Evolutionary conservation across 1,284 basidiomycete genomes (phyloP), one percentile per base, ranked within the genome.

Genomic region (Cryptococcus neoformans): DNA sequence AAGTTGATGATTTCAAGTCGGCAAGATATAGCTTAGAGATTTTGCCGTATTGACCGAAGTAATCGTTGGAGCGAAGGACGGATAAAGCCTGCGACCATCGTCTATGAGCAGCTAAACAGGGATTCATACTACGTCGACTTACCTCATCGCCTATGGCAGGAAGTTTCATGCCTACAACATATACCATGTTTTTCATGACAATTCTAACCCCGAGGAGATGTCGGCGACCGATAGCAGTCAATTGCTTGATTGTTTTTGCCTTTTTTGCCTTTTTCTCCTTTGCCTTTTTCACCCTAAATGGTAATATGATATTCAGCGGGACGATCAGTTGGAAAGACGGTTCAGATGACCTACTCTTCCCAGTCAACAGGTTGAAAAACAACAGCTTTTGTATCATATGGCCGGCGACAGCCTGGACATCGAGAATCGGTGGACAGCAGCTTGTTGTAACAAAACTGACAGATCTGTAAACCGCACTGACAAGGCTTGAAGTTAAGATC

Each of bases 401-500:
- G 85, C 68, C 94, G 83, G 71, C 96, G 84, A 79, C 96, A 99
- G 39, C 96, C 96, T 42, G 96, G 96, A 77, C 96, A 99, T 54
- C 92, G 86, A 62, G 94, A 89, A 77, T 99, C 99, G 82, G 79
- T 96, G 90, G 80, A 92, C 85, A 81, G 91, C 89, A 84, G 97
- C 95, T 79, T 98, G 93, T 80, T 98, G 92, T 94, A 99, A 78
- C 96, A 99, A 81, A 99, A 99, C 59, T 94, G 90, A 77, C 96
- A 99, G 68, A 99, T 94, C 83, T 97, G 94, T 80, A 99, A 96
- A 65, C 96, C 96, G 79, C 96, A 99, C 55, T 94, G 87, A 79
- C 96, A 99, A 16, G 96, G 96, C 81, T 95, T 96, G 82, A 99
- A 99, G 82, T 97, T 96, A 74, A 97, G 85, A 83, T 99, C 96